Evolutionary conservation across 1,284 basidiomycete genomes (phyloP).

Genomic region (Sanguinoderma infundibulare): DNA sequence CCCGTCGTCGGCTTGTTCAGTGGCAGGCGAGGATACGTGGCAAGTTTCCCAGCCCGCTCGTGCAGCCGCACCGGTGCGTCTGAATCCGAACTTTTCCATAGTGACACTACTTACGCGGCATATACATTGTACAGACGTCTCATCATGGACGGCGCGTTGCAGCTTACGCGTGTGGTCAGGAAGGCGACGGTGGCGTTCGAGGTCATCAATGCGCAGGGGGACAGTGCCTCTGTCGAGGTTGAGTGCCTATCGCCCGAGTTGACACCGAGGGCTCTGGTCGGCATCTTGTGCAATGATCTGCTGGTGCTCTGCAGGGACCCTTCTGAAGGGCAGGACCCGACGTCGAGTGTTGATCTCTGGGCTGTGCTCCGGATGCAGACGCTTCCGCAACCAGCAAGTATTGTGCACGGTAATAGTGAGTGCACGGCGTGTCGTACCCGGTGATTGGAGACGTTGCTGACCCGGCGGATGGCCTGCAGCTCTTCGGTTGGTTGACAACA

Average conservation of each 20-base stretch:
- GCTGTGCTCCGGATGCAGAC: conserved; percentile 93
- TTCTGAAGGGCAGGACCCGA: conserved; percentile 74
- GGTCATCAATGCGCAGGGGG: conserved; percentile 75
- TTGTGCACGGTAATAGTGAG: conserved; percentile 84
- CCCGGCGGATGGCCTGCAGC: conserved; percentile 45
- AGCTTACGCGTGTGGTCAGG: conserved; percentile 88
- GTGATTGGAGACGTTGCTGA: conserved; percentile 13
- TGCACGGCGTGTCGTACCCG: conserved; percentile 16
- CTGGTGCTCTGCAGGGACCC: conserved; percentile 88
- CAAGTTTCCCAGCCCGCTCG: conserved; percentile 92
- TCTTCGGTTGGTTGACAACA: conserved; percentile 83
- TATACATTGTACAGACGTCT: conserved; percentile 60
- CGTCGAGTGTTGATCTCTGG: conserved; percentile 84
- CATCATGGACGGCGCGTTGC: conserved; percentile 86
- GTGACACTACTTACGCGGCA: not conserved
- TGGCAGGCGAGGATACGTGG: conserved; percentile 94
- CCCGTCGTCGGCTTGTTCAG: conserved; percentile 83
- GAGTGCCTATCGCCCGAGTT: conserved; percentile 87
- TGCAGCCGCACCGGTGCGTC: conserved; percentile 90
- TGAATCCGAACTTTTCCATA: conserved; percentile 1
- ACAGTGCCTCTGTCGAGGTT: conserved; percentile 82
- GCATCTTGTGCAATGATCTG: conserved; percentile 91
- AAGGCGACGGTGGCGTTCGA: conserved; percentile 88
- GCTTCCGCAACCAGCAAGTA: conserved; percentile 85
- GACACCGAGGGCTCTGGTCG: conserved; percentile 74